Base-by-base conservation (phyloP, 495 filamentous ascomycete species). In the Penicillium riverlandense region DNA sequence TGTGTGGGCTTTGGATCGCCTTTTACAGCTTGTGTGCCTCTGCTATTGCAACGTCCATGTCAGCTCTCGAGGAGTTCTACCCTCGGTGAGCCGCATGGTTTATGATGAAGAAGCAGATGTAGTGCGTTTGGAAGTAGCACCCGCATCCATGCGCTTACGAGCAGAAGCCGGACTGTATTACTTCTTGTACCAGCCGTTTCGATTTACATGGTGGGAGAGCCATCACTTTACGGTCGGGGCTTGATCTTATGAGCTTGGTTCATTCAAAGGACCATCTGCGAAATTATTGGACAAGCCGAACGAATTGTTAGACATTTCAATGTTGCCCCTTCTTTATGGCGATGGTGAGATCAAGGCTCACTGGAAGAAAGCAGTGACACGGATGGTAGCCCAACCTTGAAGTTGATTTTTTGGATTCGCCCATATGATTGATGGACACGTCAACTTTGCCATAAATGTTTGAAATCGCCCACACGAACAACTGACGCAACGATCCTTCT, bases 221-320 rank as follows among this genome's bases (percentile, higher is more conserved):
- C 79, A 83, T 44, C 79, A 78, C 0, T 83, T 83, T 45, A 81
- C 79, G 0, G 54, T 81, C 6, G 76, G 74, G 3, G 52, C 58
- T 13, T 74, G 69, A 71, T 58, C 47, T 9, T 62, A 58, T 29
- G 48, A 61, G 10, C n/a, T 46, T 11, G 51, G 38, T 3, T 35
- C 41, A 4, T 27, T 4, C 2, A 36, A 29, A 0, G 31, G 41
- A 32, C 35, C 43, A 1, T 9, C n/a, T 30, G 32, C 45, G 2
- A 32, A 43, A 5, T 27, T 31, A 6, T 11, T 11, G 0, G 12
- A 38, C 8, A 58, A 56, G 11, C 12, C 27, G 8, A 28, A 40
- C n/a, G 39, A 50, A 8, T 28, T 30, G 0, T 7, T 53, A 6
- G 59, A 66, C 22, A 44, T 59, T 10, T 56, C 59, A 0, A 56